Conservation (phyloP, 192 early-diverging fungal genomes). For the Entomortierella beljakovae region DNA sequence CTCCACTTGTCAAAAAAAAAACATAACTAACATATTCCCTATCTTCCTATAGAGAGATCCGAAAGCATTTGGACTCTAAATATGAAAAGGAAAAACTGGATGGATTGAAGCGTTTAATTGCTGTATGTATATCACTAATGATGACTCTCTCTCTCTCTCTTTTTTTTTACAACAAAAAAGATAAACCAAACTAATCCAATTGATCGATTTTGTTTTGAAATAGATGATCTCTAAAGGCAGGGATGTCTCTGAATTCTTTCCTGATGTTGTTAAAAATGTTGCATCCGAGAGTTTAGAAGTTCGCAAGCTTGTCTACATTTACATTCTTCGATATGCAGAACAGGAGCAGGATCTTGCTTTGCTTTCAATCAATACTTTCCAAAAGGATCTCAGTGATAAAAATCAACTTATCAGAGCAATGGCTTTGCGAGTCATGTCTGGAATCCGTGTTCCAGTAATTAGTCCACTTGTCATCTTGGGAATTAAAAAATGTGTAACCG, state of each 20-base stretch:
- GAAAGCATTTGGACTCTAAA: conserved; percentile 80
- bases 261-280: conserved; percentile 98
- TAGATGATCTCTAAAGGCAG: conserved; percentile 92
- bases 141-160: neutral
- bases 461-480: conserved; percentile 92
- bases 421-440: conserved; percentile 95
- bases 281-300: conserved; percentile 90
- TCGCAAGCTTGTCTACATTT: conserved; percentile 96
- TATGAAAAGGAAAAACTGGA: conserved; percentile 94
- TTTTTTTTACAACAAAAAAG: neutral
- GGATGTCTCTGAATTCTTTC: conserved; percentile 91
- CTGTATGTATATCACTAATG: conserved; percentile 60
- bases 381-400: conserved; percentile 93
- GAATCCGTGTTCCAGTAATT: conserved; percentile 93
- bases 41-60: conserved; percentile 66
- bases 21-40: neutral
- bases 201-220: neutral
- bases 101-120: conserved; percentile 91
- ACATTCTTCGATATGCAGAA: conserved; percentile 94
- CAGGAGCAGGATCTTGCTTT: conserved; percentile 96
- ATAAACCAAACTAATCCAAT: neutral
- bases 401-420: conserved; percentile 96
- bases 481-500: conserved; percentile 86
- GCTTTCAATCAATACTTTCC: conserved; percentile 97
- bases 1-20: neutral